phyloP scores from a whole-genome alignment of 768 basidiomycete species.

The Mycena kentingensis region DNA sequence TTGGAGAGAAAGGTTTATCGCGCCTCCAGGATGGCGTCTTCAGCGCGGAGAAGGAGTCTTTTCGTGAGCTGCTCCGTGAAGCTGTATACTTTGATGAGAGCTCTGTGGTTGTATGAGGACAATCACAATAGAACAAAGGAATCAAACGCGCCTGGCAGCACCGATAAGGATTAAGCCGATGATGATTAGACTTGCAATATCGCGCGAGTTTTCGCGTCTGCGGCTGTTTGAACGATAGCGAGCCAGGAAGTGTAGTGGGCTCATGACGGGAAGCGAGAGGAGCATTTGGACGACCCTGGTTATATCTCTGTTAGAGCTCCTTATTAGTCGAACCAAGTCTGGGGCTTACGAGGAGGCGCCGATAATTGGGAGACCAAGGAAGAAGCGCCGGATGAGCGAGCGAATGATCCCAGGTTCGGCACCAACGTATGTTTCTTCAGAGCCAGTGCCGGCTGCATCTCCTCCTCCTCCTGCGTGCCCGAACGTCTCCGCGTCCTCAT shows the following conservation, averaged over 20 bases:
- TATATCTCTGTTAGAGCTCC: neutral
- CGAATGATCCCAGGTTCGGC: slow-evolving; percentile 47
- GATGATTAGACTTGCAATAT: slow-evolving; percentile 68
- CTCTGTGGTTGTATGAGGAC: slow-evolving; percentile 43
- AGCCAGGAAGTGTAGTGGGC: slow-evolving; percentile 70
- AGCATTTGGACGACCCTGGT: slow-evolving; percentile 63
- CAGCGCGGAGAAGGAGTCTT: slow-evolving; percentile 65
- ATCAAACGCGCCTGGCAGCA: slow-evolving; percentile 55
- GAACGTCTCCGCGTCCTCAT: slow-evolving; percentile 49
- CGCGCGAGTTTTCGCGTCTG: slow-evolving; percentile 57
- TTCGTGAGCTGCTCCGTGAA: slow-evolving; percentile 62
- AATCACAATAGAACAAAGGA: neutral
- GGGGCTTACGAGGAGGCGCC: slow-evolving; percentile 61
- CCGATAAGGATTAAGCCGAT: slow-evolving; percentile 62
- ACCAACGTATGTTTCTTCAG: slow-evolving; percentile 25
- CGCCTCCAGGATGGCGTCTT: slow-evolving; percentile 82
- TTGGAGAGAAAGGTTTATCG: slow-evolving; percentile 34
- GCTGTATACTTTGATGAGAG: slow-evolving; percentile 69
- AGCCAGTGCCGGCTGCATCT: slow-evolving; percentile 12
- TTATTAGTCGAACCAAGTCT: neutral
- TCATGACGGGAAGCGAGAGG: slow-evolving; percentile 60
- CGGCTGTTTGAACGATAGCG: slow-evolving; percentile 60
- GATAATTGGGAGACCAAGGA: slow-evolving; percentile 76
- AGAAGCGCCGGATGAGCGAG: slow-evolving; percentile 66
- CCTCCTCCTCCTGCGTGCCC: too few species aligned